Evolutionary conservation across 2,329 filamentous ascomycete genomes (phyloP).

Genomic region (Penicillium sp.): DNA sequence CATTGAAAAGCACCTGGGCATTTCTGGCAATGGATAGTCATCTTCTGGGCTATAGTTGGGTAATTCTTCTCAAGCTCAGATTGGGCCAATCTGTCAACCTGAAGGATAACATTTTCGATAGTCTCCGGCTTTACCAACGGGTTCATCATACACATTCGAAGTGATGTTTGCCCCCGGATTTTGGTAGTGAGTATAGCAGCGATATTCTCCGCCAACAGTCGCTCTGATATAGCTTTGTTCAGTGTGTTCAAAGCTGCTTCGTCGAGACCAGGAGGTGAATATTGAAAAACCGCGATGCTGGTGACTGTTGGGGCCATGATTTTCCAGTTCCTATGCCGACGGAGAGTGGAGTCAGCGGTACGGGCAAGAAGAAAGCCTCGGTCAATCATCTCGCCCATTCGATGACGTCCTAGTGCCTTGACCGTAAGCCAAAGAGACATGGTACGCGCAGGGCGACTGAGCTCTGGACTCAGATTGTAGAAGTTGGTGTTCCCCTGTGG

Average conservation of each 20-base stretch:
- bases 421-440: constrained; percentile 26
- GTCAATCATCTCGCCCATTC: constrained; percentile 22
- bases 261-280: background rate
- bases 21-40: background rate
- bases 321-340: background rate
- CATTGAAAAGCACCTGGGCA: no score
- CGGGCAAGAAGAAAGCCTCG: constrained; percentile 9
- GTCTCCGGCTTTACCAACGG: background rate
- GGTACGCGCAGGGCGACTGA: constrained; percentile 23
- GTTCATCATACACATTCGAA: constrained; percentile 7
- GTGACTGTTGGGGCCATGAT: background rate
- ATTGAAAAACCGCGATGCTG: background rate
- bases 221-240: background rate
- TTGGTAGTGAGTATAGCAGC: constrained; percentile 5
- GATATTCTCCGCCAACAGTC: background rate
- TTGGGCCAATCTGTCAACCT: background rate
- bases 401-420: constrained; percentile 16
- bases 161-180: background rate
- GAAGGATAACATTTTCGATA: background rate
- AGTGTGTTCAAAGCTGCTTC: background rate
- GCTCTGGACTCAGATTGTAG: constrained; percentile 24
- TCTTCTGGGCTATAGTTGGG: background rate
- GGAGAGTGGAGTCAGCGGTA: background rate
- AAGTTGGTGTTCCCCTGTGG: constrained; percentile 15
- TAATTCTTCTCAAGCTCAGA: background rate